These are phyloP conservation scores for Eimeria praecox DNA, from an alignment of 169 alveolate species.

Conservation along the genomic window DNA sequence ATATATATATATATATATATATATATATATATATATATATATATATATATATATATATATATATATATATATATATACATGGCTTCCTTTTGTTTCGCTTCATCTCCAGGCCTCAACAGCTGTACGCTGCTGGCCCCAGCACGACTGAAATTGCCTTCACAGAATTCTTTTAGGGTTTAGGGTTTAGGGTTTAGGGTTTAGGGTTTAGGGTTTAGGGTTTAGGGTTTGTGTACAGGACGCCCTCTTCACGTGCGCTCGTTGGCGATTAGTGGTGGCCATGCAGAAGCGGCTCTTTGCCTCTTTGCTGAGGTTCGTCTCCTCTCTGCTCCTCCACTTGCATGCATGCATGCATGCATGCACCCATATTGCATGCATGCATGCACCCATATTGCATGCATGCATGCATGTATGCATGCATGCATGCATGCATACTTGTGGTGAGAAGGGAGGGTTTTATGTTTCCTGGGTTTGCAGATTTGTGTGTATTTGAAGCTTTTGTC, in stretches of 20 bases:
- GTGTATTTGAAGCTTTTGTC: neutral
- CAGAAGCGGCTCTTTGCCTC: slow-evolving; percentile 59
- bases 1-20: too few relatives aligned
- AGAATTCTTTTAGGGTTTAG: neutral
- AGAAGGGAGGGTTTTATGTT: neutral
- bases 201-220: slow-evolving; percentile 15
- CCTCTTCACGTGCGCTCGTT: slow-evolving; percentile 10
- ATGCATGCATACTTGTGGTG: neutral
- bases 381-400: too few relatives aligned
- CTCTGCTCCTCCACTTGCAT: neutral
- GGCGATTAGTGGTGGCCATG: slow-evolving; percentile 64
- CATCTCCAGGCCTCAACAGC: too few relatives aligned
- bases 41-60: too few relatives aligned
- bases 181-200: slow-evolving; percentile 39
- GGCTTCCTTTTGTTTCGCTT: too few relatives aligned
- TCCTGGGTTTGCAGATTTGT: too few relatives aligned
- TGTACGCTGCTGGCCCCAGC: too few relatives aligned
- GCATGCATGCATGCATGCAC: too few relatives aligned
- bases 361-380: too few relatives aligned
- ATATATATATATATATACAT: too few relatives aligned
- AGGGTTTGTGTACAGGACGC: slow-evolving; percentile 37
- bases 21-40: too few relatives aligned
- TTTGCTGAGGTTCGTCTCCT: slow-evolving; percentile 27
- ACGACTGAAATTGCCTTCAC: too few relatives aligned
- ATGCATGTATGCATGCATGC: neutral